Percentiles rank a stretch among this genome's conserved stretches.
phyloP scores from a whole-genome alignment of 306 rosid genomes.

The Quercus mongolica region DNA sequence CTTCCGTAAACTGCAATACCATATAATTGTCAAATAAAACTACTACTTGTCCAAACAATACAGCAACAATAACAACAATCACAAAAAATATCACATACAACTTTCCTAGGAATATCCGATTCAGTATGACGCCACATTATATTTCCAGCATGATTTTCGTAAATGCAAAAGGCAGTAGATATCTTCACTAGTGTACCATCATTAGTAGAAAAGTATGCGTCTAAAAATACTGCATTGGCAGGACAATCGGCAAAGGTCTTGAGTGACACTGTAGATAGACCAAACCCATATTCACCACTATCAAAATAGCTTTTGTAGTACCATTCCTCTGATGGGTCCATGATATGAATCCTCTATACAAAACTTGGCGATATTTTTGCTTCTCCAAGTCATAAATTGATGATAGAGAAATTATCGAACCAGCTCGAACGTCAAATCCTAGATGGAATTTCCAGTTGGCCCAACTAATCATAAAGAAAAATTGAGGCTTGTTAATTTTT shows the following conservation, averaged over 20 bases:
- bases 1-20: conserved; percentile 16
- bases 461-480: conserved; percentile 37
- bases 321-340: conserved; percentile 61
- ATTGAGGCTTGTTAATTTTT: too few relatives aligned
- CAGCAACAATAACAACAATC: not conserved
- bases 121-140: conserved; percentile 74
- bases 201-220: conserved; percentile 33
- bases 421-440: conserved; percentile 44
- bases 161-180: conserved; percentile 49
- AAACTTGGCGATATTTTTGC: conserved; percentile 32
- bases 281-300: conserved; percentile 51
- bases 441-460: conserved; percentile 41
- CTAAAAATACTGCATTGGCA: conserved; percentile 46
- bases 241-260: conserved; percentile 48
- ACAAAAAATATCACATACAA: conserved; percentile 3
- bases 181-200: conserved; percentile 44
- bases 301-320: conserved; percentile 49
- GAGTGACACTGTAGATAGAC: conserved; percentile 41
- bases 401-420: conserved; percentile 51
- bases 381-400: conserved; percentile 49
- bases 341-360: conserved; percentile 61
- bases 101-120: conserved; percentile 13
- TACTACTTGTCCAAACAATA: too few relatives aligned
- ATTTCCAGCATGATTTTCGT: conserved; percentile 44
- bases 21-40: too few relatives aligned